A percentile compares a stretch with the other conserved stretches of the same genome.
Conservation (phyloP, 306 rosid species). For the Fragaria ananassa region DNA sequence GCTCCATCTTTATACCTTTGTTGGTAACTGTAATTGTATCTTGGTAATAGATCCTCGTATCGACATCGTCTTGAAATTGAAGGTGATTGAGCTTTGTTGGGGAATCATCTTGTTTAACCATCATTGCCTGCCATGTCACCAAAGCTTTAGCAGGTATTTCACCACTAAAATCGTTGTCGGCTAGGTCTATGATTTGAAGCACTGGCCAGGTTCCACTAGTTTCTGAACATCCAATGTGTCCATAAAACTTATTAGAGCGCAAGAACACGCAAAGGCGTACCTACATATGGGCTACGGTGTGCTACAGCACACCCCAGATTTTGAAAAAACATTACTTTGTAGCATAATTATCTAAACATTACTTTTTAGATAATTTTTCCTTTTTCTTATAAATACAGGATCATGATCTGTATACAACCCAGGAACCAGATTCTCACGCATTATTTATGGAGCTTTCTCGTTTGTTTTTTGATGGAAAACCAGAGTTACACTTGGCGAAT, state of each 20-base stretch:
- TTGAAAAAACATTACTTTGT: no score
- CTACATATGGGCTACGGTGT: no score
- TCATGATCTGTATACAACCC: conserved; percentile 48
- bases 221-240: neutral
- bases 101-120: neutral
- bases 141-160: neutral
- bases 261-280: neutral
- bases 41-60: neutral
- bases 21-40: neutral
- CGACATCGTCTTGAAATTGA: neutral
- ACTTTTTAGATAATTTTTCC: neutral
- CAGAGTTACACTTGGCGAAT: conserved; percentile 68
- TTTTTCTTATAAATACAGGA: conserved; percentile 44
- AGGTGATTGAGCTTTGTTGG: neutral
- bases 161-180: neutral
- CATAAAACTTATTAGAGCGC: conserved; percentile 9
- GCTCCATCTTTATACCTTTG: neutral
- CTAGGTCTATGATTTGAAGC: conserved; percentile 23
- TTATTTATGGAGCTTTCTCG: conserved; percentile 81
- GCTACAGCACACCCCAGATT: no score
- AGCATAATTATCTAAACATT: no score
- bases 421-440: conserved; percentile 65
- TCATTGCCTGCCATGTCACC: neutral
- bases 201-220: neutral
- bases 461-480: conserved; percentile 56